Conservation (phyloP, 768 basidiomycete genomes). For the Gloeopeniophorella convolvens region DNA sequence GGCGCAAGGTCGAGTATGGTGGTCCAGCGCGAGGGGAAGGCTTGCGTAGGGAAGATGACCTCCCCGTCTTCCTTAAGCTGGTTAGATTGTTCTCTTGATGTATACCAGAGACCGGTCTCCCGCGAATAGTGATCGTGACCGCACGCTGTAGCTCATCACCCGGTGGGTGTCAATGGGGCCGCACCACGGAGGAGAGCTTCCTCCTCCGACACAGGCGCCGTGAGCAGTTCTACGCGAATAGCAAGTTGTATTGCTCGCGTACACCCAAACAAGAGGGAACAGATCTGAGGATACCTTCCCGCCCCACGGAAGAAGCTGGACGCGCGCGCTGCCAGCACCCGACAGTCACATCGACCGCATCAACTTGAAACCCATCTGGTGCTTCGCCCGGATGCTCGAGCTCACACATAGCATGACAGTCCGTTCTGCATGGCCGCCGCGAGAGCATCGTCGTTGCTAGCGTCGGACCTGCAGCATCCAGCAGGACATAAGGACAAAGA, state of each 20-base stretch:
- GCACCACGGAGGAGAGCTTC: conserved; percentile 26
- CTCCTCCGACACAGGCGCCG: conserved; percentile 51
- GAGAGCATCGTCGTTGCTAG: conserved; percentile 37
- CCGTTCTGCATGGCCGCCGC: conserved; percentile 74
- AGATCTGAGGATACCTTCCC: conserved; percentile 32
- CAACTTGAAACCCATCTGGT: conserved; percentile 65
- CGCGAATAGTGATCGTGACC: conserved; percentile 61
- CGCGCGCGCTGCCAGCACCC: conserved; percentile 54
- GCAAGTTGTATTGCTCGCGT: conserved; percentile 78
- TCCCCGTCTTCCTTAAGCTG: neutral
- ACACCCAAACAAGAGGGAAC: conserved; percentile 73
- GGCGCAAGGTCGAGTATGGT: conserved; percentile 75
- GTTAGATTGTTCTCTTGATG: conserved; percentile 8
- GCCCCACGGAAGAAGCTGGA: conserved; percentile 46
- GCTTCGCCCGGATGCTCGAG: conserved; percentile 74
- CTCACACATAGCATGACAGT: conserved; percentile 90
- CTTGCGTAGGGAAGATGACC: conserved; percentile 53
- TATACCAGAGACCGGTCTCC: conserved; percentile 48
- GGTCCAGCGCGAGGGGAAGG: conserved; percentile 86
- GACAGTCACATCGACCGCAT: conserved; percentile 68
- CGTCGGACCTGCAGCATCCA: conserved; percentile 31
- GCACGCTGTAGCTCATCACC: conserved; percentile 17
- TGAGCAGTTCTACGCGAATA: conserved; percentile 86
- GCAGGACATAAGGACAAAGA: conserved; percentile 78
- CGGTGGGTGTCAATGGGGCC: conserved; percentile 1